phyloP scores from a whole-genome alignment of 257 asterid species.

The Mentha longifolia region DNA sequence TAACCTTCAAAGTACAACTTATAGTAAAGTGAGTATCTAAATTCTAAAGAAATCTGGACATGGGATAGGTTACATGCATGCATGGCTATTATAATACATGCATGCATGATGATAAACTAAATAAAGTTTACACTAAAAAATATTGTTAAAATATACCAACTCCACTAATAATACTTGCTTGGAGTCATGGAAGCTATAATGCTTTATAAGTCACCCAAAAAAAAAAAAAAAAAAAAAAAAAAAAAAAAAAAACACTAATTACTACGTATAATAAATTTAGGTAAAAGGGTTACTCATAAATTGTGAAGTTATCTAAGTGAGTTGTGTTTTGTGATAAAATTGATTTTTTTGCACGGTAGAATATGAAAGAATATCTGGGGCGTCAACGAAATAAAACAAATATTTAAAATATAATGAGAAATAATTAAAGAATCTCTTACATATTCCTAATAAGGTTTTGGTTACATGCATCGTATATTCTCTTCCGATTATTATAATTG shows the following conservation, averaged over 20 bases:
- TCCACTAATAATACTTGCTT: background rate
- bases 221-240: too few relatives aligned
- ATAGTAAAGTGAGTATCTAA: conserved; percentile 1
- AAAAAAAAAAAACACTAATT: too few relatives aligned
- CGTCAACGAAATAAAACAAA: background rate
- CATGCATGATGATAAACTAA: conserved; percentile 13
- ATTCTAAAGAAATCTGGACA: conserved; percentile 1
- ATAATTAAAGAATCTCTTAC: background rate
- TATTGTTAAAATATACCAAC: conserved; percentile 8
- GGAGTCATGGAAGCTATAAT: background rate
- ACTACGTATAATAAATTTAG: background rate
- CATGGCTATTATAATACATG: conserved; percentile 7
- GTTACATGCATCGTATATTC: background rate
- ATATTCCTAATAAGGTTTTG: background rate
- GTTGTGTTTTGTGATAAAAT: too few relatives aligned
- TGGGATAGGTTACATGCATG: background rate
- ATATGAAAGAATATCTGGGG: too few relatives aligned
- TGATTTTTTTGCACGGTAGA: too few relatives aligned
- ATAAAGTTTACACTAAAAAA: background rate
- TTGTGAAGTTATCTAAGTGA: background rate
- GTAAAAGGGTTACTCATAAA: background rate
- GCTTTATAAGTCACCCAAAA: too few relatives aligned
- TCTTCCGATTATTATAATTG: background rate
- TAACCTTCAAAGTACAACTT: conserved; percentile 20
- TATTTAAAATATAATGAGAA: background rate